These are phyloP conservation scores for Aureobasidium sp. DNA, from an alignment of 2,329 filamentous ascomycete species.

Conservation along the genomic window DNA sequence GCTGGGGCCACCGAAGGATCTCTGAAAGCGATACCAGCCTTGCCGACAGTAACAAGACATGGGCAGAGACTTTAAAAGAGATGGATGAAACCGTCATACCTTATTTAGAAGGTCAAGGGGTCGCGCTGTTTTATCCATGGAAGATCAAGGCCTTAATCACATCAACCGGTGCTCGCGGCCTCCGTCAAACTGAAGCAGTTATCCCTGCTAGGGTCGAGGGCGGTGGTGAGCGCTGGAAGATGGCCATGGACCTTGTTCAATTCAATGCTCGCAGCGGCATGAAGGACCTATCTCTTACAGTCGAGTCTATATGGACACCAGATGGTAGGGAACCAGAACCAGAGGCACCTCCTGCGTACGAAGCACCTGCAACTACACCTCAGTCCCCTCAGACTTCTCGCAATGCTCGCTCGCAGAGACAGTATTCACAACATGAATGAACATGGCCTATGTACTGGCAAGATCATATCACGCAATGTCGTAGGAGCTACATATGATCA, in stretches of 20 bases:
- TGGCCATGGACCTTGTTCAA: not conserved
- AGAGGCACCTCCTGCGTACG: not conserved
- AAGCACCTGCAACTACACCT: not conserved
- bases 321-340: not conserved
- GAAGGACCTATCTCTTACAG: not conserved
- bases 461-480: too few relatives aligned
- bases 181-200: not conserved
- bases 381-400: not conserved
- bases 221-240: not conserved
- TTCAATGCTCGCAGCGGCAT: not conserved
- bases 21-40: not conserved
- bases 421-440: too few relatives aligned
- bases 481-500: too few relatives aligned
- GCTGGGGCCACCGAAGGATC: not conserved
- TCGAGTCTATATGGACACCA: not conserved
- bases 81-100: not conserved
- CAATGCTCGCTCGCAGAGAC: not conserved
- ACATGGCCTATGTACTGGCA: too few relatives aligned
- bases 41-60: not conserved
- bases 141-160: not conserved
- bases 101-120: not conserved
- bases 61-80: not conserved
- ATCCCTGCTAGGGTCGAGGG: not conserved
- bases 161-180: not conserved
- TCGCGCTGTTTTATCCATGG: not conserved